phyloP scores from a whole-genome alignment of 2,329 filamentous ascomycete species.

The Cordyceps cateniannulata region DNA sequence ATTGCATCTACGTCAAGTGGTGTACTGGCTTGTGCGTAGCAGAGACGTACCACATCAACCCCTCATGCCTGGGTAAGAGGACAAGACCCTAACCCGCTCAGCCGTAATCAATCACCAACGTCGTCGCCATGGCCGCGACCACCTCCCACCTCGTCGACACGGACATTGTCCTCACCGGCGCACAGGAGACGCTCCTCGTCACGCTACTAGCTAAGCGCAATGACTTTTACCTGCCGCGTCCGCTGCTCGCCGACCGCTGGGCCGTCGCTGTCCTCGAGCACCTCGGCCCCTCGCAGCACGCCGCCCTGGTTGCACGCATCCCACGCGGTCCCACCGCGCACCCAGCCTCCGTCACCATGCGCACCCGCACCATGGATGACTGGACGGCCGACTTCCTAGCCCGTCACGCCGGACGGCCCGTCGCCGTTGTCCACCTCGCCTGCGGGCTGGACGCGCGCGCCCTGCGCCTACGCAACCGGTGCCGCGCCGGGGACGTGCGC shows the following conservation, averaged over 20 bases:
- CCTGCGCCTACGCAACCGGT: conserved; percentile 18
- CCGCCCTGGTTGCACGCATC: not conserved
- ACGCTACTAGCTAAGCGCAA: conserved; percentile 14
- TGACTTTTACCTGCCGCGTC: conserved; percentile 12
- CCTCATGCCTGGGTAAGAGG: too few species aligned
- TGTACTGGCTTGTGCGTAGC: too few species aligned
- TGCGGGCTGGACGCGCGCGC: conserved; percentile 26
- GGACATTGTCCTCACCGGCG: conserved; percentile 6
- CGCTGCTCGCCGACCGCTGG: conserved; percentile 15
- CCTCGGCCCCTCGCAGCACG: not conserved
- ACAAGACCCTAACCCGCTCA: too few species aligned
- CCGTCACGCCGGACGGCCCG: conserved; percentile 13
- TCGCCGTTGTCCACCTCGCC: conserved; percentile 25
- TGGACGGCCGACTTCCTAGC: conserved; percentile 22
- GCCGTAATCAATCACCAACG: too few species aligned
- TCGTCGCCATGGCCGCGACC: not conserved
- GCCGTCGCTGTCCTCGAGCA: not conserved
- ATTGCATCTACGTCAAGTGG: too few species aligned
- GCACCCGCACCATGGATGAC: not conserved
- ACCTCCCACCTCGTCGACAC: too few species aligned
- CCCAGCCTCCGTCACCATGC: not conserved
- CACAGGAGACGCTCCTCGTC: conserved; percentile 15
- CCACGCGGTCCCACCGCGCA: not conserved
- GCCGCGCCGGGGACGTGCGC: conserved; percentile 15
- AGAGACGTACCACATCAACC: too few species aligned